Percentiles rank a stretch among this genome's conserved stretches.
phyloP scores from a whole-genome alignment of 2,329 filamentous ascomycete genomes.

The Phoma sp. region DNA sequence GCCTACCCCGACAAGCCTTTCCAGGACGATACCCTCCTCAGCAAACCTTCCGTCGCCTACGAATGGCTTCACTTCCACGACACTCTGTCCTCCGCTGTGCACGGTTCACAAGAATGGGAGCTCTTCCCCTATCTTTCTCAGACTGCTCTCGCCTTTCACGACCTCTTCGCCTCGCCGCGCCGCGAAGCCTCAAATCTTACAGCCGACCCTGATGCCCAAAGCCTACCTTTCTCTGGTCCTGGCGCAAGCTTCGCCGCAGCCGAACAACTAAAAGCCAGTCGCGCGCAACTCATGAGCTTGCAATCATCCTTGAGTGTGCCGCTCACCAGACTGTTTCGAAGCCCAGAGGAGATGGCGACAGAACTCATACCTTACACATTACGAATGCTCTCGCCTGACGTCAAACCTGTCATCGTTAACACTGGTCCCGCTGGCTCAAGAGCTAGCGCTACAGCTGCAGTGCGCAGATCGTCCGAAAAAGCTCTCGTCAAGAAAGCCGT shows the following conservation, averaged over 20 bases:
- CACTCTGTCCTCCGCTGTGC: constrained; percentile 77
- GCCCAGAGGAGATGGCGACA: constrained; percentile 74
- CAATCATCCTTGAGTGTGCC: constrained; percentile 75
- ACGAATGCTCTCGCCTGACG: constrained; percentile 83
- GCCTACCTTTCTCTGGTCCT: constrained; percentile 79
- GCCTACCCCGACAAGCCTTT: constrained; percentile 86
- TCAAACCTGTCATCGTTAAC: constrained; percentile 89
- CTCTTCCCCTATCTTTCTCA: constrained; percentile 85
- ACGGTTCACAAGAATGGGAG: constrained; percentile 90
- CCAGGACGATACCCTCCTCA: constrained; percentile 90
- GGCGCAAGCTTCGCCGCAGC: constrained; percentile 81
- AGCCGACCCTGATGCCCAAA: constrained; percentile 49
- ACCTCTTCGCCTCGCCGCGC: constrained; percentile 77
- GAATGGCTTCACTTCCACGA: constrained; percentile 98
- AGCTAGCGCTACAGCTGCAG: constrained; percentile 71
- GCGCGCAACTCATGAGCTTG: constrained; percentile 73
- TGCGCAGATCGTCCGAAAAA: constrained; percentile 86
- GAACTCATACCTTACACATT: constrained; percentile 87
- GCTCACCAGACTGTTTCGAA: constrained; percentile 78
- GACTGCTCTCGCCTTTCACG: constrained; percentile 86
- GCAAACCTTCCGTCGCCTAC: constrained; percentile 84
- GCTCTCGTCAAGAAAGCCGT: constrained; percentile 80
- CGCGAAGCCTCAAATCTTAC: constrained; percentile 53
- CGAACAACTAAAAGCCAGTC: constrained; percentile 81
- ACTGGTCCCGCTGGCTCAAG: constrained; percentile 54